Base-by-base conservation (phyloP, 2,329 filamentous ascomycete species). In the Arthrinium phaeospermum region DNA sequence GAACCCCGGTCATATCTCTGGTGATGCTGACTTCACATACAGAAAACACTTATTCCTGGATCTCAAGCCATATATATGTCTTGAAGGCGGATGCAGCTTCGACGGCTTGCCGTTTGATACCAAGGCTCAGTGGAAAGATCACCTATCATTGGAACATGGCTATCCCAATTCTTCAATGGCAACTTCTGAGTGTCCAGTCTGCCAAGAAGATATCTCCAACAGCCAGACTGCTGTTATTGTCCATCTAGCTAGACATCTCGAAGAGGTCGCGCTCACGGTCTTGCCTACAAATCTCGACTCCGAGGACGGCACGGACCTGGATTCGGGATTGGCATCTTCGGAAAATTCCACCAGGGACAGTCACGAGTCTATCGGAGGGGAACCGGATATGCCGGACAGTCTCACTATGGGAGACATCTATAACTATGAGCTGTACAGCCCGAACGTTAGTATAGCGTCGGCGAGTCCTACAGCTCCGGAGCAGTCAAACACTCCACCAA, bases 341-440 rank as follows among this genome's bases (percentile, higher is more conserved):
- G 71, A 69, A 4, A n/a, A 24, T 19, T 64, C 69, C 4, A 24
- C 10, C 3, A 8, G 0, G 16, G 22, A 24, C 22, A 41, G 57
- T n/a, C 34, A n/a, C n/a, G 34, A n/a, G 4, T 24, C 34, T 8
- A 22, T 41, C 57, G 22, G 57, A n/a, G 10, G 8, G 19, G 34
- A 14, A 12, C n/a, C 8, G 12, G 49, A 51, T 24, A 51, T 10
- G n/a, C 14, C 46, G 10, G 19, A n/a, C 46, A n/a, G 10, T 41
- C 37, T 41, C 37, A 96, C 95, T 0, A 94, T 96, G 84, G 95
- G 94, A 24, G 94, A 97, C 79, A 89, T 94, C 68, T 96, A 93
- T 78, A 89, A 91, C 77, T 95, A 98, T 80, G 94, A 96, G 81
- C 88, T 97, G 0, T 97, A 93, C 85, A 95, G 92, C 77, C 92